Base-by-base conservation (phyloP, 768 basidiomycete genomes). In the Pleurotus tuoliensis region DNA sequence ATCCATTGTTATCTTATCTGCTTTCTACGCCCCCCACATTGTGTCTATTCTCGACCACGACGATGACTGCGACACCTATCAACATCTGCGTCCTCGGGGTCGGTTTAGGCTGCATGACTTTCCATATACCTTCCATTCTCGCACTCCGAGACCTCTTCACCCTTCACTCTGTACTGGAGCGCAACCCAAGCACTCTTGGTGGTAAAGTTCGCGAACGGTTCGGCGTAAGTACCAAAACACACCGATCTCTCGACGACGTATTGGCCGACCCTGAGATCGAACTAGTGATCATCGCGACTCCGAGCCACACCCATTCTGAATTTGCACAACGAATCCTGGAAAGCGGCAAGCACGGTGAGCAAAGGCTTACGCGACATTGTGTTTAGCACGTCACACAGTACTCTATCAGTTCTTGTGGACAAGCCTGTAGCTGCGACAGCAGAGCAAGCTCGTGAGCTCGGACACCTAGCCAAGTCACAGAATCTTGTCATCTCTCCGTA, bases 101-200 rank as follows among this genome's bases (percentile, higher is more conserved):
- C 37, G 92, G 91, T 41, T 82, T 92, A 58, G 78, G 85, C 18
- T 87, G 87, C 37, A 71, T 87, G 43, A 88, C 87, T 2, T 93
- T 94, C 71, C 92, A 94, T 67, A 63, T 86, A 56, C 92, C 92
- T 0, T 88, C 92, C 68, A 72, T 94, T 56, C 79, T 87, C 55
- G 83, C 88, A 2, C 76, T 88, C 18, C 86, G 89, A 0, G 74
- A 87, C 20, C 70, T 82, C 50, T 92, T 91, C 74, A 79, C 72
- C 7, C 80, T 93, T 38, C 77, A 85, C 61, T 79, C 89, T n/a
- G 86, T 92, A 13, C 25, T 92, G 56, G 85, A 91, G 67, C 79
- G 90, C 52, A 86, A 84, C 62, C 88, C 90, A 0, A 65, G 73
- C 34, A 67, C 77, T 0, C 73, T 78, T 30, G 82, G 83, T 5